phyloP scores from a whole-genome alignment of 2,329 filamentous ascomycete species.

The Aspergillus clavatus region DNA sequence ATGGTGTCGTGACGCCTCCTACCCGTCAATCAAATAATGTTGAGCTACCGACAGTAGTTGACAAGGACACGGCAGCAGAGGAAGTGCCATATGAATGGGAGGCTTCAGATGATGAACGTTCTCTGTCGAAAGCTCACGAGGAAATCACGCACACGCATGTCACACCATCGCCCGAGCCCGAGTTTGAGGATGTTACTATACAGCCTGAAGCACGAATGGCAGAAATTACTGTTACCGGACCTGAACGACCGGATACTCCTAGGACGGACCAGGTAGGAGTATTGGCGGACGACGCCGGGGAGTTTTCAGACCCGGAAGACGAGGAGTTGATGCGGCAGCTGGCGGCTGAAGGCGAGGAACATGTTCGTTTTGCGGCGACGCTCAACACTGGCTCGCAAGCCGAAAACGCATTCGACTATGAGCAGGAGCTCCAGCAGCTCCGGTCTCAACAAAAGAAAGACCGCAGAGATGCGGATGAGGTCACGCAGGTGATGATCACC shows the following conservation, averaged over 20 bases:
- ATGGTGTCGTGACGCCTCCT: background rate
- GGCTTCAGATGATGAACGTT: constrained; percentile 15
- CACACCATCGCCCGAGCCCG: constrained; percentile 43
- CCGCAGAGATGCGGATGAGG: constrained; percentile 90
- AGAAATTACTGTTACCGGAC: constrained; percentile 20
- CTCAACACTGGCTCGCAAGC: constrained; percentile 70
- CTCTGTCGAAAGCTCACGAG: constrained; percentile 6
- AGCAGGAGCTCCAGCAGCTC: constrained; percentile 78
- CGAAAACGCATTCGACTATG: constrained; percentile 74
- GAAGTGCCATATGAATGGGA: constrained; percentile 14
- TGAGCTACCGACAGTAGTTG: constrained; percentile 2
- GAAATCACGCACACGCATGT: constrained; percentile 14
- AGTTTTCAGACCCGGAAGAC: constrained; percentile 83
- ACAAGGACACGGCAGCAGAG: constrained; percentile 17
- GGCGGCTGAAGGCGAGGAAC: constrained; percentile 85
- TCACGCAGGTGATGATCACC: constrained; percentile 90
- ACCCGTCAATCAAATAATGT: background rate
- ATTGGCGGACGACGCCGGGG: constrained; percentile 48
- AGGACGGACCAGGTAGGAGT: constrained; percentile 20
- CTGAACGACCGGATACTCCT: constrained; percentile 16
- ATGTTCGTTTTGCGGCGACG: constrained; percentile 83
- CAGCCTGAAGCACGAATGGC: constrained; percentile 20
- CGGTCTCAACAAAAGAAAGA: constrained; percentile 96
- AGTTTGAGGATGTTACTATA: constrained; percentile 20
- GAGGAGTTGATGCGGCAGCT: constrained; percentile 83